Conservation (phyloP, 208 protist species). For the Blechomonas ayalai region DNA sequence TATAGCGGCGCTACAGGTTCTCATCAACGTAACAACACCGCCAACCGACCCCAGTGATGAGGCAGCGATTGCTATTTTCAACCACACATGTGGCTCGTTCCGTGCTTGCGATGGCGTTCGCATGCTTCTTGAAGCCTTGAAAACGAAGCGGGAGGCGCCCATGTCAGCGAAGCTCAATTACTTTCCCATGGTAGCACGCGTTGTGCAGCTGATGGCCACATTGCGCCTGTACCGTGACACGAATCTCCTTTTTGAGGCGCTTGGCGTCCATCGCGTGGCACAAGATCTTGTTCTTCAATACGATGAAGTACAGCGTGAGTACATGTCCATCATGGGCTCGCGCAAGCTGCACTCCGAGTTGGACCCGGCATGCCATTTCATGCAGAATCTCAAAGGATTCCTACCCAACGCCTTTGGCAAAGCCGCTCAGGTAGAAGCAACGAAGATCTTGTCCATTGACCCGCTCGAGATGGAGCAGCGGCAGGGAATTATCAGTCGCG, state of each 20-base stretch:
- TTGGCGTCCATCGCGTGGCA: constrained; percentile 60
- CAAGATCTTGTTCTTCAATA: constrained; percentile 64
- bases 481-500: constrained; percentile 58
- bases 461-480: constrained; percentile 65
- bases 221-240: constrained; percentile 74
- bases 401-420: constrained; percentile 29
- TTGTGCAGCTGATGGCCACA: constrained; percentile 69
- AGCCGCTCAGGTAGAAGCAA: constrained; percentile 24
- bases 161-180: constrained; percentile 70
- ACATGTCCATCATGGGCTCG: constrained; percentile 56
- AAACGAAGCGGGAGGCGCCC: constrained; percentile 45
- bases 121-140: constrained; percentile 66
- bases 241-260: constrained; percentile 61
- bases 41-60: constrained; percentile 62
- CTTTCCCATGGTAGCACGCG: constrained; percentile 81
- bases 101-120: constrained; percentile 70
- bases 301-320: constrained; percentile 68
- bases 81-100: constrained; percentile 55
- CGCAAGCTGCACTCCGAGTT: constrained; percentile 60
- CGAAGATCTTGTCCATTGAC: constrained; percentile 35
- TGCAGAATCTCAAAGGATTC: constrained; percentile 77
- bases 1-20: constrained; percentile 58
- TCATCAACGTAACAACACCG: constrained; percentile 63
- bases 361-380: constrained; percentile 67
- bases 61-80: constrained; percentile 49